A percentile compares a stretch with the other conserved stretches of the same genome.
Conservation (phyloP, 495 filamentous ascomycete species). For the Pyrenula aspistea region DNA sequence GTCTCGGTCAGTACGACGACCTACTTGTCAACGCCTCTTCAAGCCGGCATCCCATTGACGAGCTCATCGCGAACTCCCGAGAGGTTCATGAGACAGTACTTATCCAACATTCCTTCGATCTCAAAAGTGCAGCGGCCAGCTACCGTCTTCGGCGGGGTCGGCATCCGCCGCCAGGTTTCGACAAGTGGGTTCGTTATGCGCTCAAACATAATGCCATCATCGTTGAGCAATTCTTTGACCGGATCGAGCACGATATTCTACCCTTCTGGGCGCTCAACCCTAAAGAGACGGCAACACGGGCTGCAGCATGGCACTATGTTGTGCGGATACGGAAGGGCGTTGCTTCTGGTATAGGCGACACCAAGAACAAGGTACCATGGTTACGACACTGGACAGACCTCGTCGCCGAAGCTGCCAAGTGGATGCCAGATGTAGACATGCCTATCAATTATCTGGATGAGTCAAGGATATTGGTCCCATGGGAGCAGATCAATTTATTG, state of each 20-base stretch:
- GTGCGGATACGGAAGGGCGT: neutral
- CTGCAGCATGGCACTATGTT: slow-evolving; percentile 1
- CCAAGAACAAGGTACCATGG: neutral
- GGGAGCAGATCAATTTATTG: slow-evolving; percentile 47
- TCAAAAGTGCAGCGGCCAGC: slow-evolving; percentile 40
- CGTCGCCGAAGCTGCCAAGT: slow-evolving; percentile 36
- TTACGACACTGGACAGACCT: neutral
- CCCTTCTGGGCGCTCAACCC: slow-evolving; percentile 51
- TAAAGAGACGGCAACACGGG: slow-evolving; percentile 29
- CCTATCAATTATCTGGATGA: slow-evolving; percentile 58
- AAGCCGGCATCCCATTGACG: neutral
- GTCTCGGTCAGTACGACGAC: no score
- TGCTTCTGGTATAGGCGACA: neutral
- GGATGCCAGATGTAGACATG: slow-evolving; percentile 57
- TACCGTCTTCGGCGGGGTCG: slow-evolving; percentile 46
- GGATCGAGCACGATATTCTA: slow-evolving; percentile 45
- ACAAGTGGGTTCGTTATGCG: slow-evolving; percentile 57
- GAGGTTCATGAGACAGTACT: slow-evolving; percentile 11
- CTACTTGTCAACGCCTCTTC: neutral
- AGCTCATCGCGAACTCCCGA: neutral
- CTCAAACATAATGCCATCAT: slow-evolving; percentile 37
- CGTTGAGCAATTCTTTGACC: slow-evolving; percentile 45
- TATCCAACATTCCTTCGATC: slow-evolving; percentile 31
- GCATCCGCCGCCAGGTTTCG: slow-evolving; percentile 52
- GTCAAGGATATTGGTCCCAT: slow-evolving; percentile 52